Conservation (phyloP, 768 basidiomycete genomes). For the Naganishia antarctica region DNA sequence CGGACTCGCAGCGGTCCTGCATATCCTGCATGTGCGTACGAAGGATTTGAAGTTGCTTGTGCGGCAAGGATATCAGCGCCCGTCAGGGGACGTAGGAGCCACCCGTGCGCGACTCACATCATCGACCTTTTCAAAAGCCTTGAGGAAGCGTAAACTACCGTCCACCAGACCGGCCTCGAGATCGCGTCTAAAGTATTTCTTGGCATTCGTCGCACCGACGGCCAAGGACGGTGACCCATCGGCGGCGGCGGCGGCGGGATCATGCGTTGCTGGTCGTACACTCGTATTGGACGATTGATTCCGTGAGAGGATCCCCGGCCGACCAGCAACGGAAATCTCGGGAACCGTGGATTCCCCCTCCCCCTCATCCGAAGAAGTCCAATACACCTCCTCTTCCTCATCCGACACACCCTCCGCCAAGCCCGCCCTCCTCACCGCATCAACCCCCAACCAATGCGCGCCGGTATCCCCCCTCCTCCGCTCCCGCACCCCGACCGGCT, state of each 20-base stretch:
- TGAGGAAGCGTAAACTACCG: slow-evolving; percentile 75
- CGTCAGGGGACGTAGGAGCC: background rate
- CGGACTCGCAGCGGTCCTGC: slow-evolving; percentile 75
- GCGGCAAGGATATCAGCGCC: background rate
- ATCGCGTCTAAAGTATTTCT: slow-evolving; percentile 75
- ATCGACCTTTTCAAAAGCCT: slow-evolving; percentile 82
- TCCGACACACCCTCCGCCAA: background rate
- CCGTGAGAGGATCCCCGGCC: slow-evolving; percentile 10
- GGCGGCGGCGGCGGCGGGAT: background rate
- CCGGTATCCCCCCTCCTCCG: slow-evolving; percentile 21
- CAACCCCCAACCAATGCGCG: slow-evolving; percentile 20
- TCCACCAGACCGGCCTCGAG: slow-evolving; percentile 76
- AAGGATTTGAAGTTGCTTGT: slow-evolving; percentile 77
- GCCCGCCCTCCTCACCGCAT: background rate
- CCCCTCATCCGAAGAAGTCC: too few relatives aligned
- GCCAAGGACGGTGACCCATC: slow-evolving; percentile 29
- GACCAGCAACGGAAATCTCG: background rate
- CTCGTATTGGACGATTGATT: slow-evolving; percentile 7
- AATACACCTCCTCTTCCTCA: slow-evolving; percentile 18
- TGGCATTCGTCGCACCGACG: slow-evolving; percentile 59
- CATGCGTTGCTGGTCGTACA: too few relatives aligned
- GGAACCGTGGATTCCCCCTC: slow-evolving; percentile 9
- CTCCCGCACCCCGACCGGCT: slow-evolving; percentile 16
- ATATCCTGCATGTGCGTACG: slow-evolving; percentile 73
- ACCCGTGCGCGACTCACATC: slow-evolving; percentile 59